Evolutionary conservation across 1,284 basidiomycete genomes (phyloP).

Genomic region (Malassezia yamatoensis): DNA sequence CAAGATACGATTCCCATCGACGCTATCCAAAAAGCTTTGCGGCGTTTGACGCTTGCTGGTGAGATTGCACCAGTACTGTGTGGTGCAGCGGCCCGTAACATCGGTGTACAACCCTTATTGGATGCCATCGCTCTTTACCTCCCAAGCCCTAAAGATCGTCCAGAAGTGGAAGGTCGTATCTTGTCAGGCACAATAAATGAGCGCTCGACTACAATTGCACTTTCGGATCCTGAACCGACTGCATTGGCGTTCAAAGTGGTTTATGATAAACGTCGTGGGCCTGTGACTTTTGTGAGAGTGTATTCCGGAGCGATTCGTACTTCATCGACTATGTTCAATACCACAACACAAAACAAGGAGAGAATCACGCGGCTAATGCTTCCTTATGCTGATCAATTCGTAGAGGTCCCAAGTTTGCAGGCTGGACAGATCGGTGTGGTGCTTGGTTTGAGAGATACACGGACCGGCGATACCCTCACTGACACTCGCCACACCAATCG

Average conservation of each 20-base stretch:
- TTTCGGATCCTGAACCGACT: neutral
- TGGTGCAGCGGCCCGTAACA: slow-evolving; percentile 68
- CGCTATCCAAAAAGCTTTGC: slow-evolving; percentile 53
- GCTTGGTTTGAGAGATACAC: slow-evolving; percentile 67
- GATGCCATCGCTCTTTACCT: slow-evolving; percentile 69
- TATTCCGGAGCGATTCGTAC: slow-evolving; percentile 62
- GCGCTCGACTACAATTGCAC: neutral
- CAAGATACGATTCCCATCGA: neutral
- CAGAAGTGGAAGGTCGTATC: slow-evolving; percentile 13
- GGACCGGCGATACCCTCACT: slow-evolving; percentile 72
- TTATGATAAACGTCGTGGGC: slow-evolving; percentile 72
- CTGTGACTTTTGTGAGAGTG: slow-evolving; percentile 81
- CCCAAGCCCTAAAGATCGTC: slow-evolving; percentile 57
- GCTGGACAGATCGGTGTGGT: slow-evolving; percentile 77
- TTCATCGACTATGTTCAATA: slow-evolving; percentile 63
- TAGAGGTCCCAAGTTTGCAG: slow-evolving; percentile 68
- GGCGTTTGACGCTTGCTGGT: slow-evolving; percentile 59
- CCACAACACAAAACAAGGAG: slow-evolving; percentile 62
- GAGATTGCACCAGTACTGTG: slow-evolving; percentile 69
- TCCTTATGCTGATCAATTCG: slow-evolving; percentile 65
- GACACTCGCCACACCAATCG: slow-evolving; percentile 20
- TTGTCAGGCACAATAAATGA: slow-evolving; percentile 4
- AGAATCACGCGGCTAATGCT: slow-evolving; percentile 66
- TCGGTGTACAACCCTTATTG: slow-evolving; percentile 70
- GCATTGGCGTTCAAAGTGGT: slow-evolving; percentile 74